Base-by-base conservation (phyloP, 2,329 filamentous ascomycete genomes). In the Aspergillus novofumigatus region DNA sequence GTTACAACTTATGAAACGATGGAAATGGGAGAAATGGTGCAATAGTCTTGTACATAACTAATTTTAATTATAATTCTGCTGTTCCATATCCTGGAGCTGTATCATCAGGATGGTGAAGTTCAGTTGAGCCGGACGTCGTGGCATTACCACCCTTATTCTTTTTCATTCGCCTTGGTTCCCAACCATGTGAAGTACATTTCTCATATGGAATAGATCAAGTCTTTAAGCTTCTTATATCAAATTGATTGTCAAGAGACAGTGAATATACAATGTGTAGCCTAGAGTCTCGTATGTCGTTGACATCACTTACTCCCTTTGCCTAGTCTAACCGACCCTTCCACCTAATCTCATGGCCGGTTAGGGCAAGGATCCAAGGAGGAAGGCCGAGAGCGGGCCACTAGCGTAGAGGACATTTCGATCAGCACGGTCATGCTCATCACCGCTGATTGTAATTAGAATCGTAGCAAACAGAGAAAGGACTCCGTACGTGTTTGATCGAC, bases 11-110 rank as follows among this genome's bases (percentile, higher is more conserved):
- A 58, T 59, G 64, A 57, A 60, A 62, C 58, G 60, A 67, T 59
- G 59, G 62, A 59, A 61, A 65, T 59, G 62, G 66, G 59, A 65
- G 60, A 59, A 61, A 58, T 56, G 53, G 60, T 60, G 42, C 42
- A 60, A 58, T 58, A 58, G 54, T 60, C 57, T 57, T 69, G 69
- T 72, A 71, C 63, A 71, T 67, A 69, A 57, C 49, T 70, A 71
- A 70, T 70, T 68, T 42, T 71, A 71, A 71, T 71, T 67, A 55
- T 69, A 67, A 44, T 47, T 47, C 44, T 47, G 8, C 23, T 25
- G 44, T 6, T 14, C 41, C 8, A 44, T 44, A 44, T 11, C 10
- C 14, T 50, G 28, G n/a, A 10, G 50, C 47, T 48, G 38, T 51
- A 26, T 28, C n/a, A 41, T 47, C 14, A 8, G 38, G 20, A 20